Evolutionary conservation across 495 filamentous ascomycete genomes (phyloP), one percentile per base, ranked within the genome.

Genomic region (Penicillium goetzii): DNA sequence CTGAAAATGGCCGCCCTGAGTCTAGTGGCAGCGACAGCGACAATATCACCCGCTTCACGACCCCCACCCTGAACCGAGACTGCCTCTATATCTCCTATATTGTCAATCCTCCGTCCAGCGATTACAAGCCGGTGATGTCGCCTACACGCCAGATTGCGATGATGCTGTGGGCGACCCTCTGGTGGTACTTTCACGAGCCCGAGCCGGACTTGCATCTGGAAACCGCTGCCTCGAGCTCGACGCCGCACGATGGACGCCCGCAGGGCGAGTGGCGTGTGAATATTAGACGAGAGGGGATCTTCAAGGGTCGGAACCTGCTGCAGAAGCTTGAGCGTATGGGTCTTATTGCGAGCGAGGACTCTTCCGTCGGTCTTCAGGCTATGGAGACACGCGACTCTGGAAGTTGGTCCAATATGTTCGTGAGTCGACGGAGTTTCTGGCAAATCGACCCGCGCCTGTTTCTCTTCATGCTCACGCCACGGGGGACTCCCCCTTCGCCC

Each of bases 131-230:
- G 0, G 83, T 86, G 12, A 85, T 76, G 28, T 96, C 92, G 51
- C 92, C 90, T 0, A 93, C 92, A 0, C 81, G 93, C 34, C 90
- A 93, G 76, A 89, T 96, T 60, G 93, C 93, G 60, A 90, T 96
- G 91, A 94, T 97, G 91, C 85, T 98, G 8, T 99, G 94, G 92
- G 86, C 91, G 30, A 93, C 91, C 1, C 77, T 98, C 34, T 96
- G 89, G 76, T 98, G 96, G 96, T 99, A 98, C 78, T 99, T 98
- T 72, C 93, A 97, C 62, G 78, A 84, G 68, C 74, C 77, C 0
- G 70, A 79, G 45, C 83, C 83, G 1, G 78, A 84, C 43, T 69
- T 75, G 14, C 83, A 82, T 43, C 58, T 94, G 25, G 80, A 79
- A 14, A 91, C 84, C 11, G 80, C 83, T n/a, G 81, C 84, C 3